phyloP scores from a whole-genome alignment of 805 yeast species.

The Citeromyces matritensis region DNA sequence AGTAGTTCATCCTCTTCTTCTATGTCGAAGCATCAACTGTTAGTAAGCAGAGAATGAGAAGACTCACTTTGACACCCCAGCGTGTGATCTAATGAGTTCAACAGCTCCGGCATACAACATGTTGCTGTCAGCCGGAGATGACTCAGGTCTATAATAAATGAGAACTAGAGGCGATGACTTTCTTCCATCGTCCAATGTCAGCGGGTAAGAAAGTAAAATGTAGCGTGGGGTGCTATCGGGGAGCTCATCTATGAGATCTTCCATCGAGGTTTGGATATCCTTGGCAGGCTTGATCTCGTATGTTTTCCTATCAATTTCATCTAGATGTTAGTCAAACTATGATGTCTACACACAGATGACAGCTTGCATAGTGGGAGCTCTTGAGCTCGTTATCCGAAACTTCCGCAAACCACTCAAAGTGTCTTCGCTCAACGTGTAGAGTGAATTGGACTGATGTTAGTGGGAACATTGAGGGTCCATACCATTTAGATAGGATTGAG shows the following conservation, averaged over 20 bases:
- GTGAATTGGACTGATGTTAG: constrained; percentile 22
- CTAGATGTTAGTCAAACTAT: constrained; percentile 9
- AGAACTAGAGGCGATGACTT: constrained; percentile 60
- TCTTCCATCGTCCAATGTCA: constrained; percentile 56
- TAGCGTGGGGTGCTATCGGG: constrained; percentile 78
- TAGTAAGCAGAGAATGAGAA: too few species aligned
- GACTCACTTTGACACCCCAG: constrained; percentile 44
- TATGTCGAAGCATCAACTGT: not conserved
- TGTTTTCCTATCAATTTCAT: constrained; percentile 37
- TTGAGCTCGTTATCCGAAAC: constrained; percentile 59
- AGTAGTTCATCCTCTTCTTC: constrained; percentile 1
- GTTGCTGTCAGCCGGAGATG: constrained; percentile 65
- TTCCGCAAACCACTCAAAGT: constrained; percentile 47
- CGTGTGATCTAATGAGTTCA: constrained; percentile 61
- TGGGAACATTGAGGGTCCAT: too few species aligned
- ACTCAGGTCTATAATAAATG: constrained; percentile 80
- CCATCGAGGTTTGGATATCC: constrained; percentile 33
- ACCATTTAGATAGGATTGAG: too few species aligned
- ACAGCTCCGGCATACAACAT: constrained; percentile 90
- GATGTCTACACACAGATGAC: constrained; percentile 30
- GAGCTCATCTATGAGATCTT: constrained; percentile 55
- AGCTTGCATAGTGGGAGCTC: constrained; percentile 48
- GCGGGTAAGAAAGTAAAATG: constrained; percentile 64
- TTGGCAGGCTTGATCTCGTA: constrained; percentile 37
- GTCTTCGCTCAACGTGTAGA: constrained; percentile 49